Conservation (phyloP, 192 early-diverging fungal genomes). For the Radiomyces spectabilis region DNA sequence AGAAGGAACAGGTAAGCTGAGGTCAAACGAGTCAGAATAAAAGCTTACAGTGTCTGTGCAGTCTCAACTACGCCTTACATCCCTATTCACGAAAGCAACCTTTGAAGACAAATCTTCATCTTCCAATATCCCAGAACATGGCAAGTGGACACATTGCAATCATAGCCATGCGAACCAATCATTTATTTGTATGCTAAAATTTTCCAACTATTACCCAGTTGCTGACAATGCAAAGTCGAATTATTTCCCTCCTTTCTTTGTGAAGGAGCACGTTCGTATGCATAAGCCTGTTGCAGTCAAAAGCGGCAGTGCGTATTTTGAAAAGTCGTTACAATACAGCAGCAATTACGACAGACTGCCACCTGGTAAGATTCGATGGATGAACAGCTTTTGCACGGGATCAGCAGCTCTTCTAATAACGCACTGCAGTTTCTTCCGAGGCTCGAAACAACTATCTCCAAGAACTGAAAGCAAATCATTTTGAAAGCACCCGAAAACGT, state of each 20-base stretch:
- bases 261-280: constrained; percentile 40
- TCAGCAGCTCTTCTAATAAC: neutral
- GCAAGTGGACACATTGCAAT: neutral
- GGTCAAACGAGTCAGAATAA: neutral
- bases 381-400: neutral
- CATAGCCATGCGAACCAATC: neutral
- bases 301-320: neutral
- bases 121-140: constrained; percentile 16
- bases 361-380: neutral
- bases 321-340: neutral
- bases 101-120: constrained; percentile 25
- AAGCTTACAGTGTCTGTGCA: constrained; percentile 9
- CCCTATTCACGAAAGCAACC: constrained; percentile 27
- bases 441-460: neutral
- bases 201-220: constrained; percentile 10
- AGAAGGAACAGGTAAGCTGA: constrained; percentile 37
- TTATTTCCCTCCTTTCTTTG: constrained; percentile 59
- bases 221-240: too few species aligned
- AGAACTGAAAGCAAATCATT: neutral
- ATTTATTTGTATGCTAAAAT: neutral
- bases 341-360: neutral
- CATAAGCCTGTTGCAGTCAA: constrained; percentile 34
- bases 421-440: neutral
- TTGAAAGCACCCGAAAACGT: neutral
- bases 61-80: constrained; percentile 23